Conservation (phyloP, 495 filamentous ascomycete species). For the Penicillium malachiteum region DNA sequence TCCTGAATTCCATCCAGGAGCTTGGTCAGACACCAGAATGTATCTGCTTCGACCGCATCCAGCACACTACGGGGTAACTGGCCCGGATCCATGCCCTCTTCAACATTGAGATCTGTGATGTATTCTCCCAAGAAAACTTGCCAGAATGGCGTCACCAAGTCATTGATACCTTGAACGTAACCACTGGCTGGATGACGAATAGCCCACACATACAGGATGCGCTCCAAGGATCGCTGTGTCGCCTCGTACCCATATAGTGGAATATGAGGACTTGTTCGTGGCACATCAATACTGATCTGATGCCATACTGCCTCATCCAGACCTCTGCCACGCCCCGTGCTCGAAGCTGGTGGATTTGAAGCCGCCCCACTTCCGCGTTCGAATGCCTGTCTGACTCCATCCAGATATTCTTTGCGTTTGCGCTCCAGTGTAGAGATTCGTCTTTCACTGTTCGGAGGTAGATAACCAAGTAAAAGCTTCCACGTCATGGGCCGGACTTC, state of each 20-base stretch:
- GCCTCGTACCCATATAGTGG: constrained; percentile 93
- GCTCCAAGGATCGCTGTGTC: constrained; percentile 87
- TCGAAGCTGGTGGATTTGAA: constrained; percentile 36
- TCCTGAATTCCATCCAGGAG: constrained; percentile 97
- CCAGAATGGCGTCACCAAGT: constrained; percentile 96
- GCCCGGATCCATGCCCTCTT: constrained; percentile 92
- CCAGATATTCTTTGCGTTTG: constrained; percentile 95
- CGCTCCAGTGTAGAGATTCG: constrained; percentile 87
- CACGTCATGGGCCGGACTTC: constrained; percentile 98
- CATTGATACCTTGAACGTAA: constrained; percentile 98
- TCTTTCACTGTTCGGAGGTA: constrained; percentile 90
- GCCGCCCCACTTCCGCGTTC: constrained; percentile 58
- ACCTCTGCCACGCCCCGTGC: constrained; percentile 60
- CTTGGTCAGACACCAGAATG: constrained; percentile 98
- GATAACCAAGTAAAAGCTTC: constrained; percentile 92
- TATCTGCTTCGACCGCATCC: constrained; percentile 96
- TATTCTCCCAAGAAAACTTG: constrained; percentile 94
- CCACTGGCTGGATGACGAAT: constrained; percentile 95
- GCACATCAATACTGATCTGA: constrained; percentile 98
- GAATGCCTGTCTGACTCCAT: constrained; percentile 93
- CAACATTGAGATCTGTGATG: constrained; percentile 88
- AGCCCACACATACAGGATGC: constrained; percentile 96
- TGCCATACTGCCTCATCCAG: constrained; percentile 97
- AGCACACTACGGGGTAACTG: constrained; percentile 87
- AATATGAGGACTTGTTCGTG: constrained; percentile 93